Evolutionary conservation across 257 asterid species (phyloP).

Genomic region (Ajuga chamaepitys): DNA sequence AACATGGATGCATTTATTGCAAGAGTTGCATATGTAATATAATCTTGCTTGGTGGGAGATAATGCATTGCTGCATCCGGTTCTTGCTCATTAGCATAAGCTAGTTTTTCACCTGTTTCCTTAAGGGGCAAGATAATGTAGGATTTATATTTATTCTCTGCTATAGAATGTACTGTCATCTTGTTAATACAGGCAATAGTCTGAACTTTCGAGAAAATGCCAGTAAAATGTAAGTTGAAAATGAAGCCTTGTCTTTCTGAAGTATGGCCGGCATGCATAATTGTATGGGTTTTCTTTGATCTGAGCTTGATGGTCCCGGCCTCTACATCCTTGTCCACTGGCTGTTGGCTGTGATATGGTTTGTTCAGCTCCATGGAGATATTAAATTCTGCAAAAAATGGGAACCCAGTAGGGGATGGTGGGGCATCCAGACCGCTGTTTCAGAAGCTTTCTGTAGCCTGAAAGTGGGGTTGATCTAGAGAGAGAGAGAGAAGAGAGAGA

Average conservation of each 20-base stretch:
- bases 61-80: not conserved
- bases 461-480: too few species aligned
- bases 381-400: too few species aligned
- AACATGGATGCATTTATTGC: too few species aligned
- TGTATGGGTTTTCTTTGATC: not conserved
- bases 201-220: slow-evolving; percentile 1
- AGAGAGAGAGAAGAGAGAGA: too few species aligned
- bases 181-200: slow-evolving; percentile 18
- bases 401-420: too few species aligned
- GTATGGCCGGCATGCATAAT: not conserved
- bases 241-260: not conserved
- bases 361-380: too few species aligned
- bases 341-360: not conserved
- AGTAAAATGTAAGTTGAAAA: slow-evolving; percentile 1
- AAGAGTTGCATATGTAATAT: too few species aligned
- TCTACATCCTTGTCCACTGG: not conserved
- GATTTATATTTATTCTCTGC: not conserved
- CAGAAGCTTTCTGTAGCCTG: too few species aligned
- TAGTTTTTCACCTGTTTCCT: not conserved
- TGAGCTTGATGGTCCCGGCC: not conserved
- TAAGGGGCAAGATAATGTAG: not conserved
- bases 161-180: not conserved
- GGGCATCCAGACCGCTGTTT: too few species aligned
- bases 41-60: too few species aligned
- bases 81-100: not conserved